Percentiles rank a stretch among this genome's conserved stretches.
Conservation (phyloP, 129 eudicot species). For the Flaveria ramosissima region DNA sequence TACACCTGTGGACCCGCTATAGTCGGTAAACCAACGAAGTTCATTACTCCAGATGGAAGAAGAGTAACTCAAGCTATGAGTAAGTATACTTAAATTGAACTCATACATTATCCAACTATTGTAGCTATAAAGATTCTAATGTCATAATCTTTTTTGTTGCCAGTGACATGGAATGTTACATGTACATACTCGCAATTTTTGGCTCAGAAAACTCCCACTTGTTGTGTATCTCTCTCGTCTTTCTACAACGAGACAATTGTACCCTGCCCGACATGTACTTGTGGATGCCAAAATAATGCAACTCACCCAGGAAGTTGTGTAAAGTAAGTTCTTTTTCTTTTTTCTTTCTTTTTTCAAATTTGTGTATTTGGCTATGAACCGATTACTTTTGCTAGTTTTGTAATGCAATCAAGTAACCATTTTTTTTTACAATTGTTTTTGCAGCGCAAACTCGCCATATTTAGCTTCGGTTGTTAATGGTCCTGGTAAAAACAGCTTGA, state of each 20-base stretch:
- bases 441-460: constrained; percentile 70
- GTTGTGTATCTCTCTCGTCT: constrained; percentile 92
- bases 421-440: constrained; percentile 10
- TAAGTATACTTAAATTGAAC: constrained; percentile 42
- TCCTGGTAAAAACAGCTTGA: constrained; percentile 50
- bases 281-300: constrained; percentile 83
- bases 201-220: constrained; percentile 89
- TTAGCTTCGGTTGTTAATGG: constrained; percentile 81
- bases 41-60: constrained; percentile 65
- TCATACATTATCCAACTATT: not conserved
- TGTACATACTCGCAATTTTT: constrained; percentile 93
- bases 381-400: not conserved
- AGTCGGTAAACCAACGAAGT: constrained; percentile 69
- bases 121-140: constrained; percentile 14
- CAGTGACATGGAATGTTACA: constrained; percentile 98
- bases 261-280: constrained; percentile 88
- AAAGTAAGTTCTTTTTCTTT: constrained; percentile 45
- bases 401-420: not conserved
- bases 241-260: constrained; percentile 89
- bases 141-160: constrained; percentile 14
- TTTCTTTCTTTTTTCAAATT: not conserved
- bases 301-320: constrained; percentile 88
- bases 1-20: constrained; percentile 92
- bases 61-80: constrained; percentile 95
- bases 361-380: not conserved